Evolutionary conservation across 2,329 filamentous ascomycete genomes (phyloP).

Genomic region (Apiospora pterosperma): DNA sequence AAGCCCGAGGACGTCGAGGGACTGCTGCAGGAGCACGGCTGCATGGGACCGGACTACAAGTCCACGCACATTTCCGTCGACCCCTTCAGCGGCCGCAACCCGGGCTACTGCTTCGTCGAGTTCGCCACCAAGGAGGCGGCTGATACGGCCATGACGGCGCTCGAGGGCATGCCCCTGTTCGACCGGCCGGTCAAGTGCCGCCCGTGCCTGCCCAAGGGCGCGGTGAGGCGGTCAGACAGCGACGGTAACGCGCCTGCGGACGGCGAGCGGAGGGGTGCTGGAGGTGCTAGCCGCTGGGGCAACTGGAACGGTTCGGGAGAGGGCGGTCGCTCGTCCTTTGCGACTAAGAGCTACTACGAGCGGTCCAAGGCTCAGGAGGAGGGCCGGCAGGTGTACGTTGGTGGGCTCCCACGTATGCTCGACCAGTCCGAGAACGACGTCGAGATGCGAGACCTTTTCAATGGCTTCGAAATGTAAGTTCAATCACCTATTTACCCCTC

Average conservation of each 20-base stretch:
- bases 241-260: neutral
- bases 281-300: constrained; percentile 4
- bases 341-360: constrained; percentile 26
- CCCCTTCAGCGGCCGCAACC: constrained; percentile 64
- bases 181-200: constrained; percentile 62
- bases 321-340: constrained; percentile 22
- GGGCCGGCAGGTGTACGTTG: constrained; percentile 45
- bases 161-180: constrained; percentile 52
- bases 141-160: constrained; percentile 50
- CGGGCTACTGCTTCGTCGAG: constrained; percentile 74
- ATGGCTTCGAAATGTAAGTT: constrained; percentile 40
- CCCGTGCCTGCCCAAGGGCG: constrained; percentile 56
- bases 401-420: constrained; percentile 46
- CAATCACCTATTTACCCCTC: neutral
- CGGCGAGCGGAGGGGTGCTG: constrained; percentile 9
- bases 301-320: constrained; percentile 6
- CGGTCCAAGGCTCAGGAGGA: constrained; percentile 22
- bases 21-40: constrained; percentile 28
- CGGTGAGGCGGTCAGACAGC: constrained; percentile 13
- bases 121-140: constrained; percentile 56
- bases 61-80: constrained; percentile 68
- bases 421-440: constrained; percentile 43
- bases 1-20: constrained; percentile 33
- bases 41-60: constrained; percentile 32
- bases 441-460: constrained; percentile 45